These are phyloP conservation scores for Stephania japonica DNA, from an alignment of 164 flowering plant species.

Conservation along the genomic window DNA sequence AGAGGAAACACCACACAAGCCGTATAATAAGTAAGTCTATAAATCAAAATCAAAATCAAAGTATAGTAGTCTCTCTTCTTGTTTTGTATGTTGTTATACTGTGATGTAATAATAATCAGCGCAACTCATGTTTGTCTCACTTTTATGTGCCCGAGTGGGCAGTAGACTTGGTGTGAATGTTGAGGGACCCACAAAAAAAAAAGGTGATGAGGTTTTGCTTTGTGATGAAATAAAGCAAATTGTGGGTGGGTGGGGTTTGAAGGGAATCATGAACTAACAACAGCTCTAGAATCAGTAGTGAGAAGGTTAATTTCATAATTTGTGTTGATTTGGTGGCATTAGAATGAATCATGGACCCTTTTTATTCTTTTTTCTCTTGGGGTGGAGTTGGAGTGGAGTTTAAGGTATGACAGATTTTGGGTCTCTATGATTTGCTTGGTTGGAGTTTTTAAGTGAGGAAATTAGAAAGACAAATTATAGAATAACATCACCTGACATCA, in stretches of 20 bases:
- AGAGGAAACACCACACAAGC: background rate
- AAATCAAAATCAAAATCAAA: background rate
- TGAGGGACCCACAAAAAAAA: background rate
- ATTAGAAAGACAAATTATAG: too few species aligned
- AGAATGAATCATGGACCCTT: too few species aligned
- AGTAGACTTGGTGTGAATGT: background rate
- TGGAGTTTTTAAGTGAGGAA: too few species aligned
- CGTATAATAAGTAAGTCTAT: too few species aligned
- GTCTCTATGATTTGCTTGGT: too few species aligned
- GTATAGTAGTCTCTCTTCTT: background rate
- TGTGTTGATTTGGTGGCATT: too few species aligned
- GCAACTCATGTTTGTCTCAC: conserved; percentile 7
- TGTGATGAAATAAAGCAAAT: background rate
- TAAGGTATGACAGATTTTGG: too few species aligned
- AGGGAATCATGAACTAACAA: background rate
- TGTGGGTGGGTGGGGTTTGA: background rate
- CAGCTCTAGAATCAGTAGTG: background rate
- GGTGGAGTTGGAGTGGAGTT: too few species aligned
- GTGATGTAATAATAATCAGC: background rate
- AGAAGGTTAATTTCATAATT: too few species aligned
- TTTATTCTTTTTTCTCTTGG: too few species aligned
- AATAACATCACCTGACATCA: too few species aligned
- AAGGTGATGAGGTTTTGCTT: background rate
- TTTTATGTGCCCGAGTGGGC: background rate
- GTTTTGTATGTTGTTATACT: background rate